Evolutionary conservation across 23 red algal species (phyloP).

Genomic region (Agarophyton chilense): DNA sequence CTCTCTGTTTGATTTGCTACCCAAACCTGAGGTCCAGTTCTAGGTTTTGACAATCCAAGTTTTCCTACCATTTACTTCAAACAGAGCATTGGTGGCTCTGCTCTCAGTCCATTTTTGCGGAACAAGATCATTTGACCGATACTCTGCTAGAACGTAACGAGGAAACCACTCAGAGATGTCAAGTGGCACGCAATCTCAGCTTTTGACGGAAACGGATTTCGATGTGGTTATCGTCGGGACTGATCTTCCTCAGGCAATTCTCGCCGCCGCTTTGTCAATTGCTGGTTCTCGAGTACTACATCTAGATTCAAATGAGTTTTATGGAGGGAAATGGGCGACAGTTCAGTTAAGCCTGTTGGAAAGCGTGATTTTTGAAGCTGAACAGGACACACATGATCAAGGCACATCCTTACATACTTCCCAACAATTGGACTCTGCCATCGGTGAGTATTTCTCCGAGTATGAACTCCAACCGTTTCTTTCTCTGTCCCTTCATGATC

Average conservation of each 20-base stretch:
- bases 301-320: conserved; percentile 55
- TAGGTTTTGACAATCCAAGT: too few relatives aligned
- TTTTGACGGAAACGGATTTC: conserved; percentile 10
- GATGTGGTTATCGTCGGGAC: conserved; percentile 56
- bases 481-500: background rate
- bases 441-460: background rate
- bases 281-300: conserved; percentile 60
- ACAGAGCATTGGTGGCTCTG: too few relatives aligned
- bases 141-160: background rate
- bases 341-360: background rate
- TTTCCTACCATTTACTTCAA: too few relatives aligned
- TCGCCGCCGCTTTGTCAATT: conserved; percentile 59
- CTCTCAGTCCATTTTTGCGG: too few relatives aligned
- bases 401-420: background rate
- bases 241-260: conserved; percentile 36
- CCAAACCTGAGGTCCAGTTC: too few relatives aligned
- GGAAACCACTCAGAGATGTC: background rate
- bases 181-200: background rate
- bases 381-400: background rate
- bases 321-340: conserved; percentile 37
- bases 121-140: too few relatives aligned
- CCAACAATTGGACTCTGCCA: background rate
- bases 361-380: background rate
- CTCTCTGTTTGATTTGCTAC: too few relatives aligned
- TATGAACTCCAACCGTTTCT: background rate